phyloP scores from a whole-genome alignment of 2,329 filamentous ascomycete species.

The Fusarium lateritium region DNA sequence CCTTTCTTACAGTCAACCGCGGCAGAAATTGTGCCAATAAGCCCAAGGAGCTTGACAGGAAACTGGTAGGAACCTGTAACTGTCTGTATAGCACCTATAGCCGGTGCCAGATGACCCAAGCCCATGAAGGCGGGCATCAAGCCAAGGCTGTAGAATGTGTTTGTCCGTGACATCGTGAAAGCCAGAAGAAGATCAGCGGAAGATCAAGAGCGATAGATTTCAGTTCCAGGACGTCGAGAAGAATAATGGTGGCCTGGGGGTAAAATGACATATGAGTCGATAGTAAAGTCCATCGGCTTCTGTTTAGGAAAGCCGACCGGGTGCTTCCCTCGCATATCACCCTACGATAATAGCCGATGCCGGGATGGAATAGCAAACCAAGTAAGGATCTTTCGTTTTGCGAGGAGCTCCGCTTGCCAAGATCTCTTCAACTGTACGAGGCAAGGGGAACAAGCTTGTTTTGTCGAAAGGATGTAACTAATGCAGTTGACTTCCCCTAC shows the following conservation, averaged over 20 bases:
- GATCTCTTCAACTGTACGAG: background rate
- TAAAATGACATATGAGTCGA: background rate
- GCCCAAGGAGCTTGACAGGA: constrained; percentile 16
- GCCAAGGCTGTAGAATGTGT: constrained; percentile 29
- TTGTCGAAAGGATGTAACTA: background rate
- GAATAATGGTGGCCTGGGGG: too few species aligned
- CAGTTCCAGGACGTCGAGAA: too few species aligned
- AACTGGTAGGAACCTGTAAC: constrained; percentile 25
- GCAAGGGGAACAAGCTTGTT: background rate
- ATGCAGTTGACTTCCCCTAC: background rate
- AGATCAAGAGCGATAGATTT: background rate
- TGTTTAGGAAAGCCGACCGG: too few species aligned
- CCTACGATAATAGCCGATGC: background rate
- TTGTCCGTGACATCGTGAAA: constrained; percentile 7
- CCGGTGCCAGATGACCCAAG: constrained; percentile 21
- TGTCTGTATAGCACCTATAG: constrained; percentile 23
- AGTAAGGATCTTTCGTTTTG: background rate
- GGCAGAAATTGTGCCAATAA: constrained; percentile 26
- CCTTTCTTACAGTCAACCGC: constrained; percentile 16
- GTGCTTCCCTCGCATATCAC: too few species aligned
- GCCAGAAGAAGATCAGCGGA: background rate
- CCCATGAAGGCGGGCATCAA: constrained; percentile 31
- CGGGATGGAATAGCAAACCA: background rate
- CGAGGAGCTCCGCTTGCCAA: background rate
- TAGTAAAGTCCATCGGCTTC: too few species aligned